Evolutionary conservation across 2,329 filamentous ascomycete genomes (phyloP).

Genomic region (Phaeosphaeria sp.): DNA sequence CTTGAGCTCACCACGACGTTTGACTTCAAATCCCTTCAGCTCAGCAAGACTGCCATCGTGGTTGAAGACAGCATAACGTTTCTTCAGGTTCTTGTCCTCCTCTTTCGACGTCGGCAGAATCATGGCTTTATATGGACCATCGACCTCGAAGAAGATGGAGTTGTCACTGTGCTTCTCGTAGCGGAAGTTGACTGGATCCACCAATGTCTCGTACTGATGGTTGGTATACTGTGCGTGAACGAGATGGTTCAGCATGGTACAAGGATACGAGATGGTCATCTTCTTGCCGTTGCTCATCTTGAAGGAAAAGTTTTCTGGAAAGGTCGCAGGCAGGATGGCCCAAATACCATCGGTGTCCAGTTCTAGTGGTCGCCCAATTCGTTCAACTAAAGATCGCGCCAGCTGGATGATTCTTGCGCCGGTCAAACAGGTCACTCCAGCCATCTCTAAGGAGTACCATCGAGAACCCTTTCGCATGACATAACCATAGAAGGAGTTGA

Average conservation of each 20-base stretch:
- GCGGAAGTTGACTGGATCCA: conserved; percentile 78
- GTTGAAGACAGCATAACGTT: conserved; percentile 98
- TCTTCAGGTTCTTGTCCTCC: conserved; percentile 99
- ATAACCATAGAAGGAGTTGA: conserved; percentile 99
- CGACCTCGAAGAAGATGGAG: conserved; percentile 99
- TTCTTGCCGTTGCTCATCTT: conserved; percentile 97
- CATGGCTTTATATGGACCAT: conserved; percentile 98
- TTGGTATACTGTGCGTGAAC: conserved; percentile 96
- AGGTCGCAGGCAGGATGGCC: conserved; percentile 97
- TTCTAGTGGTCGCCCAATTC: conserved; percentile 89
- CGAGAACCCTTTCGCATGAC: conserved; percentile 99
- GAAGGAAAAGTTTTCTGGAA: conserved; percentile 95
- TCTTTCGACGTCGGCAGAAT: conserved; percentile 96
- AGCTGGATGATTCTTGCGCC: conserved; percentile 97
- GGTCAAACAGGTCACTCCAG: conserved; percentile 95
- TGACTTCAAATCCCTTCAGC: conserved; percentile 96
- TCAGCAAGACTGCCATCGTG: conserved; percentile 95
- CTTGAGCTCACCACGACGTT: conserved; percentile 95
- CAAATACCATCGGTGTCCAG: conserved; percentile 99
- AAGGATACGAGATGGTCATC: conserved; percentile 93
- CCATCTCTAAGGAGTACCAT: conserved; percentile 99
- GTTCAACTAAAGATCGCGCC: conserved; percentile 89
- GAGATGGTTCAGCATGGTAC: conserved; percentile 98
- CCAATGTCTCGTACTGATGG: conserved; percentile 91
- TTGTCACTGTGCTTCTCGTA: conserved; percentile 99